Base-by-base conservation (phyloP, 257 asterid genomes). In the Przewalskia tangutica region DNA sequence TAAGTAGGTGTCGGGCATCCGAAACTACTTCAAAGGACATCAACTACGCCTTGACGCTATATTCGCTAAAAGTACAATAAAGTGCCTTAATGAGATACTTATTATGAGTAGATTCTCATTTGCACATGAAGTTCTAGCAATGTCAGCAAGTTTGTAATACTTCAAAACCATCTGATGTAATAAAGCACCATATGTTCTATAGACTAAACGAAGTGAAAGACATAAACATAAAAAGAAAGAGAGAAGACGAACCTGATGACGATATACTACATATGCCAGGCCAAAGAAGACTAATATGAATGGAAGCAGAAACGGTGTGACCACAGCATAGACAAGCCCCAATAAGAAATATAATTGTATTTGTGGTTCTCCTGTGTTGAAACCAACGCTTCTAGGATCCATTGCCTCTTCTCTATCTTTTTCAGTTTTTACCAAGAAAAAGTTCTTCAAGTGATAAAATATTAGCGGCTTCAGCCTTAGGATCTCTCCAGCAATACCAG, bases 351-450 rank as follows among this genome's bases (percentile, higher is more conserved):
- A 95, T 32, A 94, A 85, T 40, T 95, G 99, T 86, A 94, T 95
- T 81, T 92, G 97, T 8, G 99, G 99, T 82, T 95, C 99, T 54
- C 97, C 95, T 0, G 93, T 94, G 56, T 92, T 87, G 79, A 95
- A 95, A 84, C 94, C 97, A 66, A 95, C 87, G 85, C 98, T 95
- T 79, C 99, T 97, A 36, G 99, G 97, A 88, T 94, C 92, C 99
- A 95, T 95, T 46, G 99, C 99, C 79, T 87, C 97, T 59, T 94
- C 98, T 83, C 98, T 88, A 86, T 95, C 99, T 89, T 91, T 91
- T 81, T 95, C 97, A 2, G 99, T 95, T 88, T 95, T 95, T 81
- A 95, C 99, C 83, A 95, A 84, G 88, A 95, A 92, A 83, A 89
- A 94, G 82, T 95, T 95, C 81, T 95, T 95, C 56, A 95, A 79